Percentiles rank a stretch among this genome's conserved stretches.
phyloP scores from a whole-genome alignment of 305 asterid genomes.

The Lippia alba region DNA sequence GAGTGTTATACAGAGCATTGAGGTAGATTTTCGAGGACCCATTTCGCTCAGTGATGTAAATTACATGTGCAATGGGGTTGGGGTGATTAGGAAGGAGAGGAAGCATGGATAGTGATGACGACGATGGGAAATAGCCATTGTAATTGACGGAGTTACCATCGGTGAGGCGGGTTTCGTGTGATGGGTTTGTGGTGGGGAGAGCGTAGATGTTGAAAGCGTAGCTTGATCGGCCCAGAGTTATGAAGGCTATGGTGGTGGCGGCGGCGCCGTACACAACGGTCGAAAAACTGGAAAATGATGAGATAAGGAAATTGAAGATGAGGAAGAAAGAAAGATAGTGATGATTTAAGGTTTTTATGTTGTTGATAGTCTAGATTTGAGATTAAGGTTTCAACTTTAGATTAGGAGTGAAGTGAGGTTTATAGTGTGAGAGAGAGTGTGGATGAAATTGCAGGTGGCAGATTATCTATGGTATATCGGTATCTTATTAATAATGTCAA shows the following conservation, averaged over 20 bases:
- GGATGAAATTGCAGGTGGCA: conserved; percentile 26
- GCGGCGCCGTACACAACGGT: conserved; percentile 36
- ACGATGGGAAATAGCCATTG: conserved; percentile 71
- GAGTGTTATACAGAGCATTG: conserved; percentile 44
- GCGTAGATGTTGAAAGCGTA: conserved; percentile 81
- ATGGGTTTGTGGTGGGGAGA: conserved; percentile 38
- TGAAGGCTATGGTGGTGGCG: conserved; percentile 58
- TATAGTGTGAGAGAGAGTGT: not conserved
- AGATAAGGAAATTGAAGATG: conserved; percentile 31
- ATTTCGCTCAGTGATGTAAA: conserved; percentile 82
- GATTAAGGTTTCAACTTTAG: not conserved
- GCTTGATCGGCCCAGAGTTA: conserved; percentile 72
- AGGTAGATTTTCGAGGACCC: conserved; percentile 65
- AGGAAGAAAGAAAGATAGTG: conserved; percentile 9
- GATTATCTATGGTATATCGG: not conserved
- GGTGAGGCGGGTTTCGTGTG: conserved; percentile 62
- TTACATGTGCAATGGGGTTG: conserved; percentile 39
- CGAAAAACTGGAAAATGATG: conserved; percentile 10
- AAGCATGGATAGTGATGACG: conserved; percentile 49
- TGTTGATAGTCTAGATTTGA: not conserved
- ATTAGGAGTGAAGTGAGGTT: conserved; percentile 3
- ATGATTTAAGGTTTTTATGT: conserved; percentile 40
- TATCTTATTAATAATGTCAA: too few relatives aligned
- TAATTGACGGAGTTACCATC: conserved; percentile 79
- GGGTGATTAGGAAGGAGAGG: conserved; percentile 30